Evolutionary conservation across 139 green algal species (phyloP).

Genomic region (Chlorella sp.): DNA sequence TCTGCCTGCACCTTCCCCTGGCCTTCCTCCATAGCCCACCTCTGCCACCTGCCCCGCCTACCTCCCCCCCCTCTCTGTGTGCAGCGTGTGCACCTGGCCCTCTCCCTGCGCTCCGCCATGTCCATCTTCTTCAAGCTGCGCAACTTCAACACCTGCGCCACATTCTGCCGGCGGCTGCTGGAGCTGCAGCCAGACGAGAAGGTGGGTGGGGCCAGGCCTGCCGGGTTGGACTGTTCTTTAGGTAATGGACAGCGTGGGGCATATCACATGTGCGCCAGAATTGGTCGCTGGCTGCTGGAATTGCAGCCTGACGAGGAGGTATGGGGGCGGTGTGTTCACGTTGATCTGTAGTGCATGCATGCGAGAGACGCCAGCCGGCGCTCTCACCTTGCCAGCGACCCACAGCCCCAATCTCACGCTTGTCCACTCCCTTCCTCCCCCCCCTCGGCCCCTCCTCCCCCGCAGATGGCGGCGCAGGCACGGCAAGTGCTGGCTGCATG

Average conservation of each 20-base stretch:
- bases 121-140: conserved; percentile 96
- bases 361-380: no score
- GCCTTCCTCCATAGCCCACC: not conserved
- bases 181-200: conserved; percentile 93
- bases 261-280: no score
- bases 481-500: conserved; percentile 93
- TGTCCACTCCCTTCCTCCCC: not conserved
- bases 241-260: not conserved
- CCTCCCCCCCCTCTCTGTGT: not conserved
- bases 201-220: conserved; percentile 50
- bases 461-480: conserved; percentile 79
- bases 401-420: not conserved
- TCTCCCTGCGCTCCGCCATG: conserved; percentile 93
- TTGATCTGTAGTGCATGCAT: no score
- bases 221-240: not conserved
- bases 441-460: not conserved
- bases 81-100: conserved; percentile 88
- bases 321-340: no score
- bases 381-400: not conserved
- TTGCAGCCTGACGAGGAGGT: not conserved
- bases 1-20: no score
- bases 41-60: not conserved
- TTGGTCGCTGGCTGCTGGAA: no score
- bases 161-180: conserved; percentile 93
- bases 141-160: conserved; percentile 89